Percentiles rank a stretch among this genome's conserved stretches.
These are phyloP conservation scores for Fusarium sororula DNA, from an alignment of 2,329 filamentous ascomycete species.

Conservation along the genomic window DNA sequence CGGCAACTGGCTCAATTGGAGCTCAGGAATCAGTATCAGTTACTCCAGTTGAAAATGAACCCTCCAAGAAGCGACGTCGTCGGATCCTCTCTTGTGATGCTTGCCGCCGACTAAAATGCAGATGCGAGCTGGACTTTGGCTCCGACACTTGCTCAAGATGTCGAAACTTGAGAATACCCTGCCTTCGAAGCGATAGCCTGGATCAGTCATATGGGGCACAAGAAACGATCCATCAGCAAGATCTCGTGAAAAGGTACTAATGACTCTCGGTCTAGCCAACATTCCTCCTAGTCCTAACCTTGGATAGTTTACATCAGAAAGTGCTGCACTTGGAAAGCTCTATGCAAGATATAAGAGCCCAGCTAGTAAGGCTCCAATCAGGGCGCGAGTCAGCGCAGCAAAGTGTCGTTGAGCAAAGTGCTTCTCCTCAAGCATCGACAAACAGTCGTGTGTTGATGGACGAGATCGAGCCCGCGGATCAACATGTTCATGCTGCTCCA, in stretches of 20 bases:
- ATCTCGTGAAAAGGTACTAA: constrained; percentile 14
- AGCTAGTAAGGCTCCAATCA: constrained; percentile 1
- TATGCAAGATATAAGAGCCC: constrained; percentile 11
- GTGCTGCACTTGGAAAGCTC: constrained; percentile 18
- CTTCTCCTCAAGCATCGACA: neutral
- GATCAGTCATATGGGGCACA: neutral
- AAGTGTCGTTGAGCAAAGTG: neutral
- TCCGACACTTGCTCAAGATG: constrained; percentile 26
- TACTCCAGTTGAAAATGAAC: neutral
- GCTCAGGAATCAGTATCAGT: neutral
- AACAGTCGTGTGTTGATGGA: neutral
- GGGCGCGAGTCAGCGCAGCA: neutral
- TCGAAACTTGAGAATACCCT: constrained; percentile 22
- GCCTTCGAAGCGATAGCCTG: constrained; percentile 13
- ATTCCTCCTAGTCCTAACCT: neutral
- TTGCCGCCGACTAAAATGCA: constrained; percentile 33
- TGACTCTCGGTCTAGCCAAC: neutral
- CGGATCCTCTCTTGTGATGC: constrained; percentile 33
- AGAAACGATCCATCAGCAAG: neutral
- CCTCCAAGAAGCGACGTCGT: constrained; percentile 20
- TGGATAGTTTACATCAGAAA: constrained; percentile 11
- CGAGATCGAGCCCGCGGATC: constrained; percentile 16
- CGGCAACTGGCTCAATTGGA: neutral
- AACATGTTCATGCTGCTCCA: constrained; percentile 16
- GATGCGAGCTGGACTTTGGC: constrained; percentile 26